Conservation (phyloP, 2,329 filamentous ascomycete species). For the Alternaria longipes region DNA sequence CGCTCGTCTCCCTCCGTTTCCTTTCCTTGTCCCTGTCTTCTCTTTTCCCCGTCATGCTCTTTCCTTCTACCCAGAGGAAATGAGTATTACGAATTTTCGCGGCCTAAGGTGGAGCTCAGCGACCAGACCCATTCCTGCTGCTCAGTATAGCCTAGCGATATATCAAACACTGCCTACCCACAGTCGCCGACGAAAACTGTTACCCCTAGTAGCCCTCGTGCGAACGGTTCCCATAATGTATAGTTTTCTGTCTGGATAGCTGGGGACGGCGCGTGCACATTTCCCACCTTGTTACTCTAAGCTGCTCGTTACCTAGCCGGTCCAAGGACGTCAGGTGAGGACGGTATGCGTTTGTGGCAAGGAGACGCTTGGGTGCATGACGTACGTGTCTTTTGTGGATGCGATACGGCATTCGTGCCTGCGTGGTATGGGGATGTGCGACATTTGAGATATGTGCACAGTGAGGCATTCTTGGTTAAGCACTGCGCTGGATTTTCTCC, state of each 20-base stretch:
- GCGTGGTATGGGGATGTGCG: conserved; percentile 2
- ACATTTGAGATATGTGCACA: conserved; percentile 2
- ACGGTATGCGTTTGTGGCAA: conserved; percentile 9
- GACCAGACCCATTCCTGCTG: conserved; percentile 62
- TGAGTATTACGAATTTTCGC: conserved; percentile 42
- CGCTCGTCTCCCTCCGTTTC: neutral
- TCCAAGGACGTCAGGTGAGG: conserved; percentile 21
- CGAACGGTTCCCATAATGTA: conserved; percentile 10
- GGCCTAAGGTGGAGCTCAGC: conserved; percentile 62
- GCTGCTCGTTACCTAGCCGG: conserved; percentile 15
- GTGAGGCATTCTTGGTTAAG: neutral
- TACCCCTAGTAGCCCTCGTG: conserved; percentile 15
- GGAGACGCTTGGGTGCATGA: conserved; percentile 8
- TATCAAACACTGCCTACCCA: conserved; percentile 43
- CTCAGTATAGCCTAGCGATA: conserved; percentile 65
- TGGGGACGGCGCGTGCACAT: conserved; percentile 16
- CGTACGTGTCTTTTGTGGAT: neutral
- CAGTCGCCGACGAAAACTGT: conserved; percentile 38
- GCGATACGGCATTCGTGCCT: neutral
- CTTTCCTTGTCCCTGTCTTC: neutral
- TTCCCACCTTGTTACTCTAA: neutral
- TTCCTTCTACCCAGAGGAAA: neutral
- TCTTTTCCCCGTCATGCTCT: neutral
- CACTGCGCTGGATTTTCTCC: neutral
- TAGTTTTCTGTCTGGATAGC: conserved; percentile 5